phyloP scores from a whole-genome alignment of 2,329 filamentous ascomycete species.

The Volutella citrinella region DNA sequence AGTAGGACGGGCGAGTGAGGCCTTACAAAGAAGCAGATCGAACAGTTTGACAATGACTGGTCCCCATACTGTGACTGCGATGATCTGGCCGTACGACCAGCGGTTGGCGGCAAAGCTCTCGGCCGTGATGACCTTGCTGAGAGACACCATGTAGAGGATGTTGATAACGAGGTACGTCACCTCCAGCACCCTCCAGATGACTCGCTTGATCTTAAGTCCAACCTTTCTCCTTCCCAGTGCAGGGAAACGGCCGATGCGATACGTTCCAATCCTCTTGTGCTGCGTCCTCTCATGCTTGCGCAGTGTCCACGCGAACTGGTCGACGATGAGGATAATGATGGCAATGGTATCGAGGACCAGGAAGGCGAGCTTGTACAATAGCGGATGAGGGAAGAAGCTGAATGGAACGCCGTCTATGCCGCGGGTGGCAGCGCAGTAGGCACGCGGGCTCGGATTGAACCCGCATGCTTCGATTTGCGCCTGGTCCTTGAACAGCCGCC shows the following conservation, averaged over 20 bases:
- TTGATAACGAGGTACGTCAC: conserved; percentile 36
- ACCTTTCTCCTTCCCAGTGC: conserved; percentile 24
- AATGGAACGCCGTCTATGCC: conserved; percentile 32
- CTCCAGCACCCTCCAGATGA: conserved; percentile 35
- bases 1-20: not conserved
- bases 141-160: conserved; percentile 36
- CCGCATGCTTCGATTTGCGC: conserved; percentile 30
- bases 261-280: conserved; percentile 29
- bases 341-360: conserved; percentile 34
- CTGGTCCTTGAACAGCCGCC: conserved; percentile 32
- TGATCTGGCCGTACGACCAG: conserved; percentile 38
- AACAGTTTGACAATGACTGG: conserved; percentile 39
- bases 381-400: conserved; percentile 36
- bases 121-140: conserved; percentile 32
- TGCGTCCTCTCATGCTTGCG: conserved; percentile 32
- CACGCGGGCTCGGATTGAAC: conserved; percentile 35
- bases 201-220: conserved; percentile 27
- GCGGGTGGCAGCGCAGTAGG: conserved; percentile 35
- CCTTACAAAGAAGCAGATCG: conserved; percentile 35
- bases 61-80: conserved; percentile 38
- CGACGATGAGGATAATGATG: conserved; percentile 31
- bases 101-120: conserved; percentile 34
- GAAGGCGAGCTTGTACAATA: conserved; percentile 37
- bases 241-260: conserved; percentile 30
- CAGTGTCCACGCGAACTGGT: conserved; percentile 36